Evolutionary conservation across 148 eudicot species (phyloP).

Genomic region (Vaccinium darrowii): DNA sequence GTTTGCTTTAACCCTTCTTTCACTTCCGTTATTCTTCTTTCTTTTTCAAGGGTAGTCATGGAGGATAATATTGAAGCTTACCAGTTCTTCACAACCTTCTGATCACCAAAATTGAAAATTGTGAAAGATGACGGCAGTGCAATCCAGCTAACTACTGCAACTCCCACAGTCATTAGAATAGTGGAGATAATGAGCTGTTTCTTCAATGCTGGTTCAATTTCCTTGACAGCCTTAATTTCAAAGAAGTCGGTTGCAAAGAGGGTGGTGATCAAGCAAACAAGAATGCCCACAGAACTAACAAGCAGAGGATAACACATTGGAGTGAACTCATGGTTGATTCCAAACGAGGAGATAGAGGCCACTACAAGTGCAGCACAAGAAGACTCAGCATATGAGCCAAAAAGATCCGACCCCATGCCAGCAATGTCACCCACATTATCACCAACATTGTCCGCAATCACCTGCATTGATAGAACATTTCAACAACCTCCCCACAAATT

Average conservation of each 20-base stretch:
- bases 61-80: constrained; percentile 25
- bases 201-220: constrained; percentile 78
- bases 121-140: constrained; percentile 78
- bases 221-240: constrained; percentile 65
- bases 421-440: constrained; percentile 76
- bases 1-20: background rate
- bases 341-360: constrained; percentile 68
- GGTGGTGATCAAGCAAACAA: constrained; percentile 66
- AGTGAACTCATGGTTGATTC: constrained; percentile 56
- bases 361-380: constrained; percentile 69
- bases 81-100: constrained; percentile 78
- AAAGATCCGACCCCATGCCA: constrained; percentile 83
- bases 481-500: background rate
- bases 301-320: constrained; percentile 58
- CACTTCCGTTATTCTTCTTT: background rate
- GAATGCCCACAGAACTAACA: constrained; percentile 58
- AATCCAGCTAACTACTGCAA: constrained; percentile 59
- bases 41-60: background rate
- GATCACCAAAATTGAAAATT: constrained; percentile 71
- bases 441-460: constrained; percentile 82
- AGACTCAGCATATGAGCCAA: constrained; percentile 63
- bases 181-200: constrained; percentile 81
- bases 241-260: constrained; percentile 75
- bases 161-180: constrained; percentile 65
- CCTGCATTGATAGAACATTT: constrained; percentile 29